Conservation (phyloP, 129 eudicot species). For the Centaurea solstitialis region DNA sequence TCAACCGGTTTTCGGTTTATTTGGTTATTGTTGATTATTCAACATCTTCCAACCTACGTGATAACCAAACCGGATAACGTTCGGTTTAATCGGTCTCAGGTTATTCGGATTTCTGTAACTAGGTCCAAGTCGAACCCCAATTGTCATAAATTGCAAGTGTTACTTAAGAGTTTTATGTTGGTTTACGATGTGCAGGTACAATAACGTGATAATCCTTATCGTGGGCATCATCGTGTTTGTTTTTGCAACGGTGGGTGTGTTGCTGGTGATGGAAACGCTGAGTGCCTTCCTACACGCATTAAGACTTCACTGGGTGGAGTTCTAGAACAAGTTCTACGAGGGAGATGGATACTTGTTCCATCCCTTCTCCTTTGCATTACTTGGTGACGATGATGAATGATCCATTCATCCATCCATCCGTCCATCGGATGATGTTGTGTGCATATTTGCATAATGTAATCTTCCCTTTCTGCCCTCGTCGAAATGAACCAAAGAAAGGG, state of each 20-base stretch:
- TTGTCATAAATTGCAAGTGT: neutral
- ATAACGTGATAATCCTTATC: conserved; percentile 48
- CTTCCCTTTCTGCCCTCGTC: neutral
- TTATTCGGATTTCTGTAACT: neutral
- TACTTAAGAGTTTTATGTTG: neutral
- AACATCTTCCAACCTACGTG: neutral
- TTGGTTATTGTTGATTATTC: neutral
- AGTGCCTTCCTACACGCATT: conserved; percentile 89
- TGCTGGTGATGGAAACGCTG: conserved; percentile 82
- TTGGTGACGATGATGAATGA: conserved; percentile 68
- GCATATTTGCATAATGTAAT: conserved; percentile 16
- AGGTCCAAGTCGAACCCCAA: neutral
- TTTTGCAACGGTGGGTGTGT: conserved; percentile 76
- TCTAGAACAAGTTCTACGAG: conserved; percentile 82
- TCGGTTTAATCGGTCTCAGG: neutral
- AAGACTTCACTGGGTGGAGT: conserved; percentile 93
- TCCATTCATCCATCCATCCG: neutral
- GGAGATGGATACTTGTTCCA: conserved; percentile 88
- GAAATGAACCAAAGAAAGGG: neutral
- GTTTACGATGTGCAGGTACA: conserved; percentile 44
- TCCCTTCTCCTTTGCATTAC: conserved; percentile 65
- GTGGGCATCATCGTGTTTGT: conserved; percentile 61
- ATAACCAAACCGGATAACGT: neutral
- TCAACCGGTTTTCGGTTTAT: neutral
- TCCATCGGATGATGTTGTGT: too few species aligned